Conservation (phyloP, 78 protist genomes). For the Dictyostelium discoideum region DNA sequence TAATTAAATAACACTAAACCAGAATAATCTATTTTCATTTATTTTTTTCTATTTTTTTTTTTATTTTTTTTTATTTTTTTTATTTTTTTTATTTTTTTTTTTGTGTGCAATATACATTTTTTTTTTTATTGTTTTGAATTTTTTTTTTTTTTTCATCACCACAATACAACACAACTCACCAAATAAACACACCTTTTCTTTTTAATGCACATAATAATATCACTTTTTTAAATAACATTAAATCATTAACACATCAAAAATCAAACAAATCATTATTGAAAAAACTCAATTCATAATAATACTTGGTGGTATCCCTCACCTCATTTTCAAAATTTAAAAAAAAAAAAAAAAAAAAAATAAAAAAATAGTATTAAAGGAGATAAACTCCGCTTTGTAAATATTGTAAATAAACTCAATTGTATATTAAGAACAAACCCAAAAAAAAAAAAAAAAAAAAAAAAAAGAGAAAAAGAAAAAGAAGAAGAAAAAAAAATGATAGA, state of each 20-base stretch:
- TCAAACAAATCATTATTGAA: neutral
- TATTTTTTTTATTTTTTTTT: no score
- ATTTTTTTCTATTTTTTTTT: no score
- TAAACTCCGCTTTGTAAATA: neutral
- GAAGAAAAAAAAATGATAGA: slow-evolving; percentile 18
- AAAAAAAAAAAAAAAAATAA: neutral
- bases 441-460: neutral
- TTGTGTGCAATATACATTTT: no score
- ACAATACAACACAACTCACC: no score
- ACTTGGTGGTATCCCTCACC: neutral
- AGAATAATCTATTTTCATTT: neutral
- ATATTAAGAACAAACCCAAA: neutral
- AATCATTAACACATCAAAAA: neutral
- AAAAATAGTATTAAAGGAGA: neutral
- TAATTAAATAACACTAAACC: neutral
- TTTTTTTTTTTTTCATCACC: no score
- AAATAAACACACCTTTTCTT: neutral
- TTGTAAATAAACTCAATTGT: slow-evolving; percentile 16
- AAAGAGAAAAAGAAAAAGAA: neutral
- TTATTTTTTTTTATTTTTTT: no score
- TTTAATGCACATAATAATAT: no score
- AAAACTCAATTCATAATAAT: neutral
- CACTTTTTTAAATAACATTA: neutral
- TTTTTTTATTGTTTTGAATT: no score
- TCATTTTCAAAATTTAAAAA: no score